These are phyloP conservation scores for Pestalotiopsis sp. DNA, from an alignment of 2,329 filamentous ascomycete species.

Conservation along the genomic window DNA sequence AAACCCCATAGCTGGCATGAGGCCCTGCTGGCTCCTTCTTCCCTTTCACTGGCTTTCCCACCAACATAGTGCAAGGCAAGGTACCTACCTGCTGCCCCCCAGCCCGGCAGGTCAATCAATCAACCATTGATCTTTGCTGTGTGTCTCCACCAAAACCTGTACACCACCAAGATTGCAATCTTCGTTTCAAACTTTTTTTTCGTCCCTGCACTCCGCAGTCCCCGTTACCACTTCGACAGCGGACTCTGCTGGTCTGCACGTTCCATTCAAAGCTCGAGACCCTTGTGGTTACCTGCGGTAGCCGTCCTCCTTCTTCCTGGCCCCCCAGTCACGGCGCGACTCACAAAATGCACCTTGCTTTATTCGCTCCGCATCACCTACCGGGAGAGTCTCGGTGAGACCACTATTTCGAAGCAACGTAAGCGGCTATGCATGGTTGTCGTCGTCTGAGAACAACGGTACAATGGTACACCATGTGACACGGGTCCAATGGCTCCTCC, in stretches of 20 bases:
- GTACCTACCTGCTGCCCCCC: not conserved
- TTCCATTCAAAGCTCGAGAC: not conserved
- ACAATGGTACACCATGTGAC: not conserved
- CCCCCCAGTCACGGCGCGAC: not conserved
- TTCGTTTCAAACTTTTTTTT: slow-evolving; percentile 7
- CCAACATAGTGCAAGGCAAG: not conserved
- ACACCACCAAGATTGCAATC: slow-evolving; percentile 9
- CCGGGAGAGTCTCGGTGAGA: slow-evolving; percentile 5
- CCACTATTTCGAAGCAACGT: slow-evolving; percentile 4
- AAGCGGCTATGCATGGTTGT: slow-evolving; percentile 7
- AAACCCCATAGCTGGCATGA: not conserved
- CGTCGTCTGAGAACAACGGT: not conserved
- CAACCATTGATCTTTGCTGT: not conserved
- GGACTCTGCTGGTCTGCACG: not conserved
- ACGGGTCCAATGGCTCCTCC: not conserved
- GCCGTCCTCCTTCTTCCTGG: not conserved
- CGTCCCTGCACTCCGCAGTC: not conserved
- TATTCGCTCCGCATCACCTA: not conserved
- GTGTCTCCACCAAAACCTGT: not conserved
- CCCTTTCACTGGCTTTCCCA: not conserved
- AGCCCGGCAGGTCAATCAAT: not conserved
- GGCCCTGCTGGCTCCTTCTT: not conserved
- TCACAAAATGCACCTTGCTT: slow-evolving; percentile 1
- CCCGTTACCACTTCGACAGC: not conserved
- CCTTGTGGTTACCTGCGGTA: not conserved